Evolutionary conservation across 176 grass and related monocot species (phyloP), one percentile per base, ranked within the genome.

Genomic region (Ampelocalamus luodianensis): DNA sequence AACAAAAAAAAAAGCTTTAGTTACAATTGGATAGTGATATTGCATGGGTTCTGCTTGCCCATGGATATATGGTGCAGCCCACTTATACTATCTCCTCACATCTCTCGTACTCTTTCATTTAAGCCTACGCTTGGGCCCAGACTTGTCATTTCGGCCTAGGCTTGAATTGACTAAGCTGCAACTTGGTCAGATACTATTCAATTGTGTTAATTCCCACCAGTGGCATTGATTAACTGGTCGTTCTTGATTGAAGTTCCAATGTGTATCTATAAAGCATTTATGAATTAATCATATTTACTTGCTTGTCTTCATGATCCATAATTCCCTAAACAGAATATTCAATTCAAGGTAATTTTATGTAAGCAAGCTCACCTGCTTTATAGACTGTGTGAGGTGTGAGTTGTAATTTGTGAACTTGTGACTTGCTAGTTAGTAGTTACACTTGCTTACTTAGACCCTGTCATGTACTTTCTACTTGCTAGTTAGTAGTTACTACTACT

Each of bases 1-100:
- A 50, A 56, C 17, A 8, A 34, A 11, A 58, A 78, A 83, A 8
- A 39, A 9, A 13, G 42, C 43, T 74, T 84, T 22, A 18, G 32
- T 66, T 54, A 36, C 11, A 29, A 32, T 46, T 79, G 24, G 18
- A 71, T 75, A 17, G 45, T 63, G 43, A 75, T 65, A 15, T 62
- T 22, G 6, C 36, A 84, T 1, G n/a, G 34, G 72, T 5, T 59
- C 18, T 60, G 64, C 12, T 78, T 79, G 53, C 39, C 68, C 59
- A 50, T 84, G 45, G 20, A 73, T 73, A 14, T 78, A 44, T 49
- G 55, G 3, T 79, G 18, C 45, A 34, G 26, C 75, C 39, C 49
- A 32, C 43, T 70, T 63, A 70, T 34, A 38, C 7, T 26, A 48
- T 43, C 53, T 17, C 4, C 36, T 37, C 72, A 45, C 43, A 50